Evolutionary conservation across 805 yeast species (phyloP), one percentile per base, ranked within the genome.

Genomic region (Saturnispora halmiae): DNA sequence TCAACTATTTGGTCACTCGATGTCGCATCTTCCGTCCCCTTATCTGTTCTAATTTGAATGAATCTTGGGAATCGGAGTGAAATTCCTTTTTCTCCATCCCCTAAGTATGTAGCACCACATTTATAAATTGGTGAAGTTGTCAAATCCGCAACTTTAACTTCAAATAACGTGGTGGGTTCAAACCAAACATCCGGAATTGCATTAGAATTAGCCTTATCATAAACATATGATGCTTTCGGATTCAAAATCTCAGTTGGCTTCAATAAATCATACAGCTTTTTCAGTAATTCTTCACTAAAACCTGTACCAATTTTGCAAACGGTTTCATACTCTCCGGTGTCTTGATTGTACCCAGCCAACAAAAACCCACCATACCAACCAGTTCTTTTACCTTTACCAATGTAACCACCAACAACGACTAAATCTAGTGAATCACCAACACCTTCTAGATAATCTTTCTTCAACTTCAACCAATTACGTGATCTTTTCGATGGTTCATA

Each of bases 281-380:
- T 75, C 43, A 92, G 67, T 53, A 78, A 72, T 48, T 81, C 96
- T 49, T 92, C 98, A 31, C 87, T 75, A 55, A 92, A 92, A 0
- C 98, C 98, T 1, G 98, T 92, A 36, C 98, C 98, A 41, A 94
- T 88, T 59, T 92, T 92, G 65, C 98, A 92, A 31, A 94, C 81
- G 0, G 96, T 83, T 60, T 92, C 97, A 57, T 74, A 86, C 53
- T 88, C 96, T 18, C 94, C 97, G 0, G 86, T 74, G 43, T 90
- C 96, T 42, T 77, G 78, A 54, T 92, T 92, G 56, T 86, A 90
- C 24, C 94, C 81, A 0, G 95, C 97, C 38, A 92, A 66, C 30
- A 92, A 60, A 54, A 88, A 92, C 2, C 97, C 98, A 39, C 98
- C 98, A 58, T 90, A 92, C 46, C 82, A 73, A 9, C 95, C 95